Evolutionary conservation across 116 monocot species (phyloP), one percentile per base, ranked within the genome.

Genomic region (Dioscorea cayenensis): DNA sequence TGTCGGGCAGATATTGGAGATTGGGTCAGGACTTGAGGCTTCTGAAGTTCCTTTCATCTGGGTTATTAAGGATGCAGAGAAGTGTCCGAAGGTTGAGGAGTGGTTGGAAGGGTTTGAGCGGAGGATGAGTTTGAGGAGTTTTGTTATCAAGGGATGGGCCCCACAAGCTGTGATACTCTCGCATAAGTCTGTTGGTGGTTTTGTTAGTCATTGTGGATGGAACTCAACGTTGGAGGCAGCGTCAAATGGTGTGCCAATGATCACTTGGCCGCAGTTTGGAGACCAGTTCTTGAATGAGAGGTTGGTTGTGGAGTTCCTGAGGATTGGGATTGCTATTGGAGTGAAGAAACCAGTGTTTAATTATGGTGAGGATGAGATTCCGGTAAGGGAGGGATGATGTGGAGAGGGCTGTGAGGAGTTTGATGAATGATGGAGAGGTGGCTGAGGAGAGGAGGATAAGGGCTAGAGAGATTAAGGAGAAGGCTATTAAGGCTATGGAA

Each of bases 151-250:
- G 23, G 67, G 75, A 20, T 62, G 62, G 62, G 62, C 62, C 4
- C 62, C 62, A 7, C 62, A 62, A 27, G 62, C 25, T 9, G 62
- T 9, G 23, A 62, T 20, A 10, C 62, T 62, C 8, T 23, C 62
- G 2, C 62, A 62, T 22, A 18, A 6, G 62, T 23, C 62, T 20
- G 12, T 62, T 23, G 62, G 62, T 20, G 62, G 62, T 22, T 62
- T 65, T 18, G 5, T 86, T 23, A 86, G 73, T 19, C 85, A 86
- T 51, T 79, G 85, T 61, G 79, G 82, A 7, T 86, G 82, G 86
- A 79, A 82, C 72, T 77, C 77, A 18, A 63, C 63, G 32, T 12
- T 74, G 64, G 86, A 82, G 74, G 65, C 32, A 0, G 36, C 18
- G 65, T 28, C 65, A 3, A 14, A 29, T 14, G 65, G 32, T 5